Evolutionary conservation across 768 basidiomycete genomes (phyloP), one percentile per base, ranked within the genome.

Genomic region (Lactarius vividus): DNA sequence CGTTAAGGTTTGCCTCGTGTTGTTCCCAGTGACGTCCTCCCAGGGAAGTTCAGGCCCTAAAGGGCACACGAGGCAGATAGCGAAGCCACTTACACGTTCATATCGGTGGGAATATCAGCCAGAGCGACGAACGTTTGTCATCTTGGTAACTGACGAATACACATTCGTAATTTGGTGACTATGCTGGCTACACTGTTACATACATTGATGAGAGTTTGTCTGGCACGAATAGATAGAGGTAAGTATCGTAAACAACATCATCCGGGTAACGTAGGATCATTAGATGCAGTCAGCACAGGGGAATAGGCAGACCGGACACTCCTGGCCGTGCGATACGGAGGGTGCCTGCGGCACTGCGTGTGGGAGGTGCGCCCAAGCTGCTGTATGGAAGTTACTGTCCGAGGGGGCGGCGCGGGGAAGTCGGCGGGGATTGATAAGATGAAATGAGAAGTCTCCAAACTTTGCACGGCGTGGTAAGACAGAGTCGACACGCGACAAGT

Each of bases 51-150:
- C 18, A 42, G 63, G 44, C 39, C 64, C 59, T 31, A 56, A 66
- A 59, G 59, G 4, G 58, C 58, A 42, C 59, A 60, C 54, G 63
- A 68, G 59, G 64, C 66, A 54, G 59, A 65, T 65, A 60, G 44
- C 59, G 58, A 67, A 65, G 53, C 20, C 15, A 49, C 59, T 57
- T 68, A 61, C 64, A 52, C 67, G 63, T 44, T 65, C 67, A 67
- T 67, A 67, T 63, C 66, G 66, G 66, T 63, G 62, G 57, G 61
- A 67, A 58, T 56, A 63, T 67, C 66, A 67, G 42, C 55, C 33
- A 54, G 23, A 60, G 13, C 18, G 3, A 54, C 42, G 4, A 58
- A 18, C 37, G 39, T 62, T 57, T 67, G 64, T 67, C 60, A 68
- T 66, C 42, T 56, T 62, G 44, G 28, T 40, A 59, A 59, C 33